Conservation (phyloP, 164 flowering plant species). For the Tinospora cordifolia region DNA sequence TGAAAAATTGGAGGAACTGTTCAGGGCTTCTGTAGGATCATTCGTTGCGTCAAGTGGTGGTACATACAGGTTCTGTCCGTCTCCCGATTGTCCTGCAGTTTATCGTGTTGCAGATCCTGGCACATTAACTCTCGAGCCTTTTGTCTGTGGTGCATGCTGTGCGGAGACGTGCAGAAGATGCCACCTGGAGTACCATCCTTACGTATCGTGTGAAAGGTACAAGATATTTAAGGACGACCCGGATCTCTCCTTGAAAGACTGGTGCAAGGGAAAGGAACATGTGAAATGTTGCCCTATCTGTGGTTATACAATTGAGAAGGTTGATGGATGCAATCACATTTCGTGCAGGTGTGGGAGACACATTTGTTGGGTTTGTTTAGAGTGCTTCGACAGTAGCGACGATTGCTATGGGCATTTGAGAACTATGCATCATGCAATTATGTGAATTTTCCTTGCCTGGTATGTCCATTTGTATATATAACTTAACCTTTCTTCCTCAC, state of each 20-base stretch:
- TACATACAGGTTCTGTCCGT: constrained; percentile 67
- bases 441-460: constrained; percentile 15
- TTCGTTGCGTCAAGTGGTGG: constrained; percentile 68
- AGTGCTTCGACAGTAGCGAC: constrained; percentile 37
- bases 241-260: constrained; percentile 62
- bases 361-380: constrained; percentile 89
- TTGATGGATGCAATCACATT: constrained; percentile 88
- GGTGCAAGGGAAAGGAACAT: constrained; percentile 70
- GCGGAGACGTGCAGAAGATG: constrained; percentile 77
- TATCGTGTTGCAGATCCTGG: constrained; percentile 46
- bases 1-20: constrained; percentile 79
- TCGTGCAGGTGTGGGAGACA: constrained; percentile 81
- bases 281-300: constrained; percentile 78
- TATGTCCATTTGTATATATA: neutral
- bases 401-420: constrained; percentile 75
- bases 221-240: constrained; percentile 73
- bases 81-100: constrained; percentile 88
- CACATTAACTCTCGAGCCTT: constrained; percentile 31
- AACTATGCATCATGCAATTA: constrained; percentile 42
- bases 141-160: constrained; percentile 72
- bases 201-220: constrained; percentile 66
- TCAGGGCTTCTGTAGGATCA: constrained; percentile 64
- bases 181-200: constrained; percentile 78
- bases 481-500: neutral
- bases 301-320: constrained; percentile 68